These are phyloP conservation scores for Hypoxylon cercidicola DNA, from an alignment of 495 filamentous ascomycete genomes.

Conservation along the genomic window DNA sequence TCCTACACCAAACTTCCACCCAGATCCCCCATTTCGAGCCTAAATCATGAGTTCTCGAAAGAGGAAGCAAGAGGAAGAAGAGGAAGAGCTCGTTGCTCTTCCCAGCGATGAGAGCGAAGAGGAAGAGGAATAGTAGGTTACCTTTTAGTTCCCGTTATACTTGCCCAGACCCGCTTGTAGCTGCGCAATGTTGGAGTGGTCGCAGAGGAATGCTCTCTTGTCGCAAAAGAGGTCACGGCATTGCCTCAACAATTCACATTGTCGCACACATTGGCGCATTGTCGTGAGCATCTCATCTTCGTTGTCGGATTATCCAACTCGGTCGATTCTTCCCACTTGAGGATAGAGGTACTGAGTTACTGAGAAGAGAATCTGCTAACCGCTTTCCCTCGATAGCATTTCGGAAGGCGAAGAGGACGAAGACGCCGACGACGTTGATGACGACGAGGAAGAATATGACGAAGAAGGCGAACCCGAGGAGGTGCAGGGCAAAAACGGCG, in stretches of 20 bases:
- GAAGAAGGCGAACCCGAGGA: conserved; percentile 45
- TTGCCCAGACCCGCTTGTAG: conserved; percentile 10
- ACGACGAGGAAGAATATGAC: conserved; percentile 51
- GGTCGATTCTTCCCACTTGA: neutral
- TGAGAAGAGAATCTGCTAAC: conserved; percentile 18
- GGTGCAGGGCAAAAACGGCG: conserved; percentile 39
- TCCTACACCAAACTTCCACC: conserved; percentile 39
- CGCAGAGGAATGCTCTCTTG: conserved; percentile 9
- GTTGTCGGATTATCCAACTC: conserved; percentile 4
- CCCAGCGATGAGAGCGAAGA: conserved; percentile 59
- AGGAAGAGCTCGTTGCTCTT: conserved; percentile 64
- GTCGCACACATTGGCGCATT: conserved; percentile 38
- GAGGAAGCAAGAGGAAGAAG: conserved; percentile 61
- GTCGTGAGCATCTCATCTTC: conserved; percentile 32
- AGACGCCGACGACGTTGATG: conserved; percentile 53
- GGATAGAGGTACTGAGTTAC: neutral
- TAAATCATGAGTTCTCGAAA: conserved; percentile 58
- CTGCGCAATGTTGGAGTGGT: conserved; percentile 1
- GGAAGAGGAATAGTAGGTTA: conserved; percentile 64
- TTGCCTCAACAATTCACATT: conserved; percentile 4
- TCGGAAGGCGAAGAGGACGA: conserved; percentile 51
- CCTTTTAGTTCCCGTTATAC: conserved; percentile 16
- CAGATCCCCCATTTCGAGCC: conserved; percentile 28
- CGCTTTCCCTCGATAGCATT: conserved; percentile 23
- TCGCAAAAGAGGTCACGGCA: conserved; percentile 40